A percentile compares a stretch with the other conserved stretches of the same genome.
Conservation (phyloP, 164 flowering plant species). For the Berberis vulgaris region DNA sequence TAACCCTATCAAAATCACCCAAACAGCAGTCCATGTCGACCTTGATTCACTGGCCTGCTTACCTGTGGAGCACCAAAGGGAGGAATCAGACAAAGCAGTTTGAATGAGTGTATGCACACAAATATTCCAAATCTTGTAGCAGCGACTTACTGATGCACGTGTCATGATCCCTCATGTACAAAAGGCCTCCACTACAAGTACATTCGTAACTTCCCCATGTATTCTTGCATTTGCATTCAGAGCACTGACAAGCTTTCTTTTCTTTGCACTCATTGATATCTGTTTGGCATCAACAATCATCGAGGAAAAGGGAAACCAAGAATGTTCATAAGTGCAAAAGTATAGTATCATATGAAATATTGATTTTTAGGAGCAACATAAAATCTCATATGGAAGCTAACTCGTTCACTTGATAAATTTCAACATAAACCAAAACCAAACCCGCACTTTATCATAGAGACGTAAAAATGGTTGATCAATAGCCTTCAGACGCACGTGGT, state of each 20-base stretch:
- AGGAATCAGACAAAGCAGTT: constrained; percentile 6
- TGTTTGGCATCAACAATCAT: constrained; percentile 12
- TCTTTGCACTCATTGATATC: constrained; percentile 92
- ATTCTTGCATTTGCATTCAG: constrained; percentile 78
- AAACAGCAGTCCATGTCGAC: constrained; percentile 73
- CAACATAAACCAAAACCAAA: too few relatives aligned
- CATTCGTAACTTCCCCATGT: constrained; percentile 90
- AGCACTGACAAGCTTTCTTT: constrained; percentile 78
- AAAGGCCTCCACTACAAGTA: constrained; percentile 58
- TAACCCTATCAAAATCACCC: constrained; percentile 70
- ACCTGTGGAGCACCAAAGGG: constrained; percentile 34
- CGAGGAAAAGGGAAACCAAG: not conserved
- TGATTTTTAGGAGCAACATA: not conserved
- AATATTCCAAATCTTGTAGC: constrained; percentile 1
- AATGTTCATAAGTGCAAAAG: not conserved
- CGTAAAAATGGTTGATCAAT: too few relatives aligned
- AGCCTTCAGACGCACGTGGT: too few relatives aligned
- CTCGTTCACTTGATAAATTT: too few relatives aligned
- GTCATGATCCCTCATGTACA: constrained; percentile 84
- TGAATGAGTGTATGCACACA: not conserved
- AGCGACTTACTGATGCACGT: constrained; percentile 74
- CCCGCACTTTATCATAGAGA: too few relatives aligned
- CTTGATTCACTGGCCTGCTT: constrained; percentile 43
- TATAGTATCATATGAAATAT: not conserved
- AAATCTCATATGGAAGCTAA: not conserved